phyloP scores from a whole-genome alignment of 345 rosid species.

The Raphanus raphanistrum region DNA sequence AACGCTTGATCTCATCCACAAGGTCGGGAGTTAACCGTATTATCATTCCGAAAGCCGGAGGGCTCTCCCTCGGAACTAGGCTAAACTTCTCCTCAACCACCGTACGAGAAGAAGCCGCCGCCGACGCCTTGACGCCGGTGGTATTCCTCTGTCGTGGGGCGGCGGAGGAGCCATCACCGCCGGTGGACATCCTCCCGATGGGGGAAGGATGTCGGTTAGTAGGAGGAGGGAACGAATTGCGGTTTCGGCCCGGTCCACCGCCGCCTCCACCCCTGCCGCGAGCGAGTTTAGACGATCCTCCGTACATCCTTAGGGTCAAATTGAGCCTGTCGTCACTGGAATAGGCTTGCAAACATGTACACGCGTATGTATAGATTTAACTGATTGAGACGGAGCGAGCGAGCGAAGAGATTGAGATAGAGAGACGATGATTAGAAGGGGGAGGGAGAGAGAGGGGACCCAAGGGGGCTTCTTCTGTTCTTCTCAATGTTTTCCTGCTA shows the following conservation, averaged over 20 bases:
- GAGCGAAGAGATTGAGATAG: slow-evolving; percentile 15
- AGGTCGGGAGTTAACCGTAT: slow-evolving; percentile 78
- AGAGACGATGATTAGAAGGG: slow-evolving; percentile 34
- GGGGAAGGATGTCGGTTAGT: slow-evolving; percentile 44
- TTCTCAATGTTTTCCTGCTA: neutral
- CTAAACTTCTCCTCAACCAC: slow-evolving; percentile 68
- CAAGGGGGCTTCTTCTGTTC: slow-evolving; percentile 11
- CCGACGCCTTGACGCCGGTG: slow-evolving; percentile 29
- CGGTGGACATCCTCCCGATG: slow-evolving; percentile 44
- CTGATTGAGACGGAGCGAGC: slow-evolving; percentile 40
- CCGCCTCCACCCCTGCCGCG: slow-evolving; percentile 50
- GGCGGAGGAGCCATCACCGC: slow-evolving; percentile 37
- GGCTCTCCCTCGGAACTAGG: slow-evolving; percentile 60
- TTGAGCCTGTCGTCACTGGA: slow-evolving; percentile 30
- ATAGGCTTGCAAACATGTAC: slow-evolving; percentile 18
- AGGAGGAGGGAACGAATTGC: slow-evolving; percentile 52
- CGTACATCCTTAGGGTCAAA: slow-evolving; percentile 34
- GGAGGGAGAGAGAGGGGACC: slow-evolving; percentile 25
- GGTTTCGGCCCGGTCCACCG: slow-evolving; percentile 44
- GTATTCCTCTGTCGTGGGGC: slow-evolving; percentile 39
- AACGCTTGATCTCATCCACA: slow-evolving; percentile 83
- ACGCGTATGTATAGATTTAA: slow-evolving; percentile 8
- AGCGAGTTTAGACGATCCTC: slow-evolving; percentile 50
- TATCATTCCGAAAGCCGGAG: slow-evolving; percentile 72
- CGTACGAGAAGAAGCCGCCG: slow-evolving; percentile 24